These are phyloP conservation scores for Linanthus parryae DNA, from an alignment of 148 eudicot species.

Conservation along the genomic window DNA sequence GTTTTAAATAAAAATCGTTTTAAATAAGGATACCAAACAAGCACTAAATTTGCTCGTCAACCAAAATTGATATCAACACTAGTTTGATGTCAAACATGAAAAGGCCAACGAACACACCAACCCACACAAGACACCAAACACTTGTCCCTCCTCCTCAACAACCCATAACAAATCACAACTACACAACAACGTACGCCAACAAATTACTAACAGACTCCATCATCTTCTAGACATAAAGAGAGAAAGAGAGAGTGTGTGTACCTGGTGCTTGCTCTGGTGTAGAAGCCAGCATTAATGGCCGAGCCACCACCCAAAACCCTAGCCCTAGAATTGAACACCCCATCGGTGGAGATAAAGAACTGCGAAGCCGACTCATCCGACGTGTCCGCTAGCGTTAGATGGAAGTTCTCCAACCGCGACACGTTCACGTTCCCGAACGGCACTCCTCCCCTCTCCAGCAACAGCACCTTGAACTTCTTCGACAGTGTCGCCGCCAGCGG, in stretches of 20 bases:
- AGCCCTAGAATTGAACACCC: constrained; percentile 81
- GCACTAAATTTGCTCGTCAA: too few relatives aligned
- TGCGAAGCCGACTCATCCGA: constrained; percentile 79
- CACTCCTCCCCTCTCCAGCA: constrained; percentile 84
- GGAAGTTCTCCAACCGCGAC: constrained; percentile 67
- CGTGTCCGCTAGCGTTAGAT: constrained; percentile 63
- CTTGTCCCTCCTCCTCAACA: too few relatives aligned
- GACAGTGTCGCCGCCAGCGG: constrained; percentile 85
- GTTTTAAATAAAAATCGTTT: too few relatives aligned
- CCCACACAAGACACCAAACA: not conserved
- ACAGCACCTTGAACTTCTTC: constrained; percentile 49
- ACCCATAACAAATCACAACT: too few relatives aligned
- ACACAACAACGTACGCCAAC: not conserved
- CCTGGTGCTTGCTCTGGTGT: constrained; percentile 88
- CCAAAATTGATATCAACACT: not conserved
- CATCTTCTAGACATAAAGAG: not conserved
- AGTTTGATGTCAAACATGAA: not conserved
- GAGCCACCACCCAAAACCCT: constrained; percentile 87
- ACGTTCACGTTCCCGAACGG: constrained; percentile 72
- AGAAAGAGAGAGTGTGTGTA: constrained; percentile 10
- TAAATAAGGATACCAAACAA: too few relatives aligned
- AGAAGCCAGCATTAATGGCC: constrained; percentile 91
- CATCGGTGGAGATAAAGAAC: constrained; percentile 69
- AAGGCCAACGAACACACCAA: not conserved
- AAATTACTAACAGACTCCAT: not conserved